These are phyloP conservation scores for Cinchona pubescens DNA, from an alignment of 257 asterid species.

Conservation along the genomic window DNA sequence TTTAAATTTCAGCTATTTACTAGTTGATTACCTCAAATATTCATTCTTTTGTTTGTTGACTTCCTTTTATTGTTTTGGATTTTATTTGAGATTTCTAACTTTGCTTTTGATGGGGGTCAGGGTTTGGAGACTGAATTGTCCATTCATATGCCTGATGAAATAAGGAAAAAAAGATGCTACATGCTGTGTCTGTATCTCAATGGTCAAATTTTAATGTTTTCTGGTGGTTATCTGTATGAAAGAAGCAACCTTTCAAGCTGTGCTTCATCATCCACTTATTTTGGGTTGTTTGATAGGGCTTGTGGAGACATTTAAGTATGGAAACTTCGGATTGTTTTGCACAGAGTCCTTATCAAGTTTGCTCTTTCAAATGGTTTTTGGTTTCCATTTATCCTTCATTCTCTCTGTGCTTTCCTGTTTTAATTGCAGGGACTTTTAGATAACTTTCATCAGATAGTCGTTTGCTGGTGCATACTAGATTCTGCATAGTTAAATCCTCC, in stretches of 20 bases:
- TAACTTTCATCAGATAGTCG: too few species aligned
- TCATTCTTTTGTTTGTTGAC: background rate
- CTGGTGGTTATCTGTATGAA: too few species aligned
- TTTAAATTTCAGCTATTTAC: background rate
- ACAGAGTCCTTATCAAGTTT: too few species aligned
- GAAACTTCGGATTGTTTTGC: too few species aligned
- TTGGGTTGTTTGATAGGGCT: background rate
- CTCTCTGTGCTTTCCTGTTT: background rate
- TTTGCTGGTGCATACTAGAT: too few species aligned
- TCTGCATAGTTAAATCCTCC: background rate
- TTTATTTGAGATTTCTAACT: background rate
- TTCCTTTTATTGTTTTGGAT: background rate
- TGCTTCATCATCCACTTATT: background rate
- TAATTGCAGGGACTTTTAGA: too few species aligned
- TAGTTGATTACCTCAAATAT: too few species aligned
- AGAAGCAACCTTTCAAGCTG: background rate
- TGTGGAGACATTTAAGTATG: background rate
- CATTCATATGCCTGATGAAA: background rate
- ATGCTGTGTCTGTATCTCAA: background rate
- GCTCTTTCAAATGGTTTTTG: too few species aligned
- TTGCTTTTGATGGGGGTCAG: background rate
- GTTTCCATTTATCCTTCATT: background rate
- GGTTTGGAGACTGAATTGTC: background rate
- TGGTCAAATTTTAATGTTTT: background rate
- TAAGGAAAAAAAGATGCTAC: background rate